Evolutionary conservation across 1,139 yeast species (phyloP), one percentile per base, ranked within the genome.

Genomic region (Scheffersomyces quercinus): DNA sequence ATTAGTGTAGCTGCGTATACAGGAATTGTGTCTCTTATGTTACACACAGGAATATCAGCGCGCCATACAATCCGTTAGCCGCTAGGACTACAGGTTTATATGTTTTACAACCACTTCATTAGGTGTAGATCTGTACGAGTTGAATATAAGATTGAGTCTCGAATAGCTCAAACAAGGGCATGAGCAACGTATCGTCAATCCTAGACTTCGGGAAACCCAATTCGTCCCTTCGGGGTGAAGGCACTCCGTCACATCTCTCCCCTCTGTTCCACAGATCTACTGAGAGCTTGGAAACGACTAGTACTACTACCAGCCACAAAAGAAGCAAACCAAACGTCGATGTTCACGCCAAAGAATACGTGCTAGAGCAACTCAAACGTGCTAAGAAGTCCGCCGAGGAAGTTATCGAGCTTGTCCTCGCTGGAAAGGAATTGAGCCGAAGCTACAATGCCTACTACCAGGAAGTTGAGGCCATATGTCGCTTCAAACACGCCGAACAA

Each of bases 401-500:
- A 5, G 54, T 53, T 2, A 51, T 68, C 2, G 59, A 58, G 29
- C 37, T 41, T 1, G 55, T 71, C 1, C 52, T 72, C 6, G n/a
- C 39, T 0, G 59, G 48, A 10, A 31, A 45, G 4, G 45, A 49
- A 2, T 45, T 64, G 16, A 46, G 42, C 10, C 56, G 54, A 36
- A 62, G 72, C 35, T 64, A 58, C 48, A 61, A 62, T 8, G 53
- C 56, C 24, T 60, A 69, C 44, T 60, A 67, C 43, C 53, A 55
- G 13, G 53, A 59, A 11, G 68, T 67, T 3, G 74, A 71, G 49
- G 53, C 61, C 11, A 50, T 71, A n/a, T 70, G 76, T 46, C 56
- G 63, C 28, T 60, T 52, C 46, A 67, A 62, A 43, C 67, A 67
- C 38, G 47, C 56, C 3, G 75, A 71, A 49, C 71, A 68, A 45